These are phyloP conservation scores for Actinomortierella wolfii DNA, from an alignment of 371 early-diverging fungal genomes.

Conservation along the genomic window DNA sequence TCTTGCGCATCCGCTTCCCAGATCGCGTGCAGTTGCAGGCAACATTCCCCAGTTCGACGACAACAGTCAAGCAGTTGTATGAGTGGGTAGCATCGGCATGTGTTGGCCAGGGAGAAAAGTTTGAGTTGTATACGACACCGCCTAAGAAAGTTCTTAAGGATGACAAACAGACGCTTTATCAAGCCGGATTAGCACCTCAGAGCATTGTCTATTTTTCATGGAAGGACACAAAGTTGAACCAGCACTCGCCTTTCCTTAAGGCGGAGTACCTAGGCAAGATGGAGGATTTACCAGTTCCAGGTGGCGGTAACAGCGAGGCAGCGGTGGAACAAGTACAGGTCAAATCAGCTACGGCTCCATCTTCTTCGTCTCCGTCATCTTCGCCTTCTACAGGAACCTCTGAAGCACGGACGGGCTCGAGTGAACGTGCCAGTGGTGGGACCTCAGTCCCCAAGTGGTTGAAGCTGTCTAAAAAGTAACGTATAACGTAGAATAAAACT, in stretches of 20 bases:
- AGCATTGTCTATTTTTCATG: slow-evolving; percentile 48
- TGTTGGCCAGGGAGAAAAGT: slow-evolving; percentile 43
- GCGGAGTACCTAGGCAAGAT: slow-evolving; percentile 27
- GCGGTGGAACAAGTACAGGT: background rate
- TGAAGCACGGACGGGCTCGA: slow-evolving; percentile 29
- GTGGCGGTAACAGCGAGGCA: slow-evolving; percentile 14
- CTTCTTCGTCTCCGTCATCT: too few relatives aligned
- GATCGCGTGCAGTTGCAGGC: slow-evolving; percentile 59
- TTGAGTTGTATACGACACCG: slow-evolving; percentile 43
- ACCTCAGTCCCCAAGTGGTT: slow-evolving; percentile 44
- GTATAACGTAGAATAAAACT: too few relatives aligned
- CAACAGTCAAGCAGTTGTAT: slow-evolving; percentile 39
- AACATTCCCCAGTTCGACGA: slow-evolving; percentile 54
- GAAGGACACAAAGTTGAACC: slow-evolving; percentile 48
- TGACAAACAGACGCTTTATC: slow-evolving; percentile 36
- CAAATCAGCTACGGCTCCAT: background rate
- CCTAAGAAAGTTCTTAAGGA: slow-evolving; percentile 45
- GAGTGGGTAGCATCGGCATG: slow-evolving; percentile 26
- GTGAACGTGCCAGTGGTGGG: slow-evolving; percentile 11
- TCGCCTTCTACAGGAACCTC: slow-evolving; percentile 3
- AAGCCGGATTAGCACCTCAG: slow-evolving; percentile 48
- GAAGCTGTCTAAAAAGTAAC: slow-evolving; percentile 37
- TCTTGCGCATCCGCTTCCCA: slow-evolving; percentile 64
- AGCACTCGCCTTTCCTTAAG: slow-evolving; percentile 40
- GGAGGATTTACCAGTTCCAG: slow-evolving; percentile 37